Evolutionary conservation across 331 rosid genomes (phyloP).

Genomic region (Rosa hybrid): DNA sequence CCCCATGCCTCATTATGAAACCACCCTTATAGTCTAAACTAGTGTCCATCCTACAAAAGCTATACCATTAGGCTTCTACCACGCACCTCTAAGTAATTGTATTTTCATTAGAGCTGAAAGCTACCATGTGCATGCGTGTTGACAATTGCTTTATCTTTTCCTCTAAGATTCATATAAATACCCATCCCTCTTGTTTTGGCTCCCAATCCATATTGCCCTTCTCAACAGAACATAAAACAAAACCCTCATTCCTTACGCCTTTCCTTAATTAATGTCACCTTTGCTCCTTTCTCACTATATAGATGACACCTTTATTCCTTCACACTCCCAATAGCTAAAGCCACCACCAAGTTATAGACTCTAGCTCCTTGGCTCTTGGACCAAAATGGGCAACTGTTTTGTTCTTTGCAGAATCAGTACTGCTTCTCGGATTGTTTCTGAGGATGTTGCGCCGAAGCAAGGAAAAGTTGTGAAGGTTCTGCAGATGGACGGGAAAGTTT

Average conservation of each 20-base stretch:
- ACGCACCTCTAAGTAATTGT: neutral
- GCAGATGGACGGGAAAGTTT: slow-evolving; percentile 53
- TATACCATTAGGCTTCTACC: neutral
- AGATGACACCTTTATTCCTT: slow-evolving; percentile 15
- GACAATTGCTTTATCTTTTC: slow-evolving; percentile 36
- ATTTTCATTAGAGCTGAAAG: slow-evolving; percentile 18
- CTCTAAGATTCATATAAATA: slow-evolving; percentile 5
- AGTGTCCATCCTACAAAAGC: slow-evolving; percentile 27
- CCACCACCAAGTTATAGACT: neutral
- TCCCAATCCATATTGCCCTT: slow-evolving; percentile 14
- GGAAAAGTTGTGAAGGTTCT: slow-evolving; percentile 43
- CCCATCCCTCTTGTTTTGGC: slow-evolving; percentile 21
- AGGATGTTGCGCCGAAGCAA: slow-evolving; percentile 17
- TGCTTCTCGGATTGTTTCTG: slow-evolving; percentile 2
- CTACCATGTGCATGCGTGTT: slow-evolving; percentile 67
- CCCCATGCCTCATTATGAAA: neutral
- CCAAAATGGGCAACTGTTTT: slow-evolving; percentile 58
- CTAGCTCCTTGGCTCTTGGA: neutral
- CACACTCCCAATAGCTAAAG: neutral
- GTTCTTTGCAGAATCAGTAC: slow-evolving; percentile 29
- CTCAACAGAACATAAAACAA: slow-evolving; percentile 42
- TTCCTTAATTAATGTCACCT: slow-evolving; percentile 31
- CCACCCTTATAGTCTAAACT: slow-evolving; percentile 28
- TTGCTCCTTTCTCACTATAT: slow-evolving; percentile 20
- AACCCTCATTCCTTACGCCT: slow-evolving; percentile 25